Conservation (phyloP, 2,329 filamentous ascomycete genomes). For the Tolypocladium paradoxum region DNA sequence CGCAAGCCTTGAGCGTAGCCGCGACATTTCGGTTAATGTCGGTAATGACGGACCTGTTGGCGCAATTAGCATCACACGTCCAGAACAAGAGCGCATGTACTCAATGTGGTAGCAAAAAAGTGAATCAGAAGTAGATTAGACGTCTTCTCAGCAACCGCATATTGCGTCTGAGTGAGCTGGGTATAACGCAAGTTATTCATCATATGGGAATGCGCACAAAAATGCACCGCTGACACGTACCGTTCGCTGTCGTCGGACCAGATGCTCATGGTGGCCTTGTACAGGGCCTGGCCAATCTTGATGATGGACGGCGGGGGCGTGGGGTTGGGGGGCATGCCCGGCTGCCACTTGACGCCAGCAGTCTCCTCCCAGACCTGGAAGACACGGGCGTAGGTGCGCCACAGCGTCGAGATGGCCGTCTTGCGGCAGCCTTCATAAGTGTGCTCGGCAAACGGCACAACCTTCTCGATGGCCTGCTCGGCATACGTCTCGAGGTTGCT, state of each 20-base stretch:
- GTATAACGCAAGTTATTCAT: conserved; percentile 91
- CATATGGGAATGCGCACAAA: conserved; percentile 34
- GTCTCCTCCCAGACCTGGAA: conserved; percentile 75
- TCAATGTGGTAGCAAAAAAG: conserved; percentile 8
- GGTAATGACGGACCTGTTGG: conserved; percentile 66
- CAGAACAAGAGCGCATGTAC: neutral
- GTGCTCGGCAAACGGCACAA: conserved; percentile 76
- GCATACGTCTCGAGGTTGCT: conserved; percentile 69
- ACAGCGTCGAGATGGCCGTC: conserved; percentile 81
- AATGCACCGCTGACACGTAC: conserved; percentile 48
- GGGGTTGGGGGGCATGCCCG: conserved; percentile 74
- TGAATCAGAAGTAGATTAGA: conserved; percentile 29
- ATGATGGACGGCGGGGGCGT: conserved; percentile 68
- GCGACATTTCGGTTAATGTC: conserved; percentile 93
- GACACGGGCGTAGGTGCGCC: conserved; percentile 85
- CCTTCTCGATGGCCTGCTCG: conserved; percentile 74
- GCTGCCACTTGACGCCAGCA: conserved; percentile 72
- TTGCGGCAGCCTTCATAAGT: conserved; percentile 89
- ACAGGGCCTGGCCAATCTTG: conserved; percentile 77
- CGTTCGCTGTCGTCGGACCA: conserved; percentile 89
- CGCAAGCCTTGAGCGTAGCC: conserved; percentile 81
- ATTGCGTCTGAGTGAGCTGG: conserved; percentile 99
- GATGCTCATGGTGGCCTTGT: conserved; percentile 70
- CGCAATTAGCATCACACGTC: neutral
- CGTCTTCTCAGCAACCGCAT: conserved; percentile 83